phyloP scores from a whole-genome alignment of 306 rosid species.

The Pterocarpus santalinus region DNA sequence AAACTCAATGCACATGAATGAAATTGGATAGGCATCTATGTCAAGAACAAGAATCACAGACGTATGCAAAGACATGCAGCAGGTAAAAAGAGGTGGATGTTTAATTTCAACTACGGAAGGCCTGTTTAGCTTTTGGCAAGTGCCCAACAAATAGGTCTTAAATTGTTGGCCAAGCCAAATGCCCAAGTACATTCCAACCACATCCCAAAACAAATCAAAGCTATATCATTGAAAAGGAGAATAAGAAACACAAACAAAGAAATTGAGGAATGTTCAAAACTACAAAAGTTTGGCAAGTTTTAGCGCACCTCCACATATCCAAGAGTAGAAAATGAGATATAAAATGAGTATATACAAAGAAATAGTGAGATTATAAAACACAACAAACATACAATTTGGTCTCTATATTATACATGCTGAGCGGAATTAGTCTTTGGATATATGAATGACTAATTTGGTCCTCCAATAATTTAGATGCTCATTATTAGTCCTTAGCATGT shows the following conservation, averaged over 20 bases:
- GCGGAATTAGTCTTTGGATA: no score
- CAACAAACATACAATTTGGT: no score
- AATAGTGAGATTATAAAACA: no score
- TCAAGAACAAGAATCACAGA: neutral
- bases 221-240: neutral
- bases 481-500: no score
- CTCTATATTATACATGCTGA: no score
- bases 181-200: no score
- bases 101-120: no score
- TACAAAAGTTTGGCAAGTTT: constrained; percentile 41
- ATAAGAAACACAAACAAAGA: constrained; percentile 15
- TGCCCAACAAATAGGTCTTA: no score
- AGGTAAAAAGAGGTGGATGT: neutral
- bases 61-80: constrained; percentile 12
- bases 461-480: neutral
- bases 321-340: constrained; percentile 53
- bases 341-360: no score
- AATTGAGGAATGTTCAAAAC: constrained; percentile 29
- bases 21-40: neutral
- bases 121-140: no score
- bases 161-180: no score
- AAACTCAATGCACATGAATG: constrained; percentile 26
- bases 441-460: neutral
- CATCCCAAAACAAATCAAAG: neutral
- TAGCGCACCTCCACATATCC: constrained; percentile 81